Evolutionary conservation across 177 flowering plant genomes (phyloP).

Genomic region (Vitis hybrid): DNA sequence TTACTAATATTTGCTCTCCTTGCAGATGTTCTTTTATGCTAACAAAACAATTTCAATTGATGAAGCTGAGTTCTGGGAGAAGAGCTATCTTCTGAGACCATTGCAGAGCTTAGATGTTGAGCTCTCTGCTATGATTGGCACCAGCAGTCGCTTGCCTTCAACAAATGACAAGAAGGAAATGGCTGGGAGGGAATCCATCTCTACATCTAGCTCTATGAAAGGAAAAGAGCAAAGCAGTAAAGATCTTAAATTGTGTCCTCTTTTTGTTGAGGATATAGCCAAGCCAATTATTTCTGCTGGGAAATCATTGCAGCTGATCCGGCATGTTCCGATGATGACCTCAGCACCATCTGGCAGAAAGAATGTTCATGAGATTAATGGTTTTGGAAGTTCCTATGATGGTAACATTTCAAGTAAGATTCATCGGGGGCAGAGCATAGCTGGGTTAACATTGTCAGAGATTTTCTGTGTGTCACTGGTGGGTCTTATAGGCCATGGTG

Average conservation of each 20-base stretch:
- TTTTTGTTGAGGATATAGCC: slow-evolving; percentile 75
- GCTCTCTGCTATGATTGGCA: slow-evolving; percentile 14
- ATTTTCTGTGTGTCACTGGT: slow-evolving; percentile 71
- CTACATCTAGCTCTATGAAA: slow-evolving; percentile 26
- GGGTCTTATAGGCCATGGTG: slow-evolving; percentile 75
- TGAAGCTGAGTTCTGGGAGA: slow-evolving; percentile 91
- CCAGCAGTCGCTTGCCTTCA: slow-evolving; percentile 16
- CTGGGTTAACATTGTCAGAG: slow-evolving; percentile 75
- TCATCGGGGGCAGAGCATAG: slow-evolving; percentile 22
- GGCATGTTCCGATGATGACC: slow-evolving; percentile 46
- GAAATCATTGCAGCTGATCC: slow-evolving; percentile 87
- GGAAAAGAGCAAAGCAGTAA: slow-evolving; percentile 36
- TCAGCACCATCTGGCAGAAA: slow-evolving; percentile 15
- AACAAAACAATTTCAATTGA: slow-evolving; percentile 63
- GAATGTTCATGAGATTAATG: slow-evolving; percentile 21
- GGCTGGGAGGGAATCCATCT: slow-evolving; percentile 30
- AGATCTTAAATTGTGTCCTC: slow-evolving; percentile 55
- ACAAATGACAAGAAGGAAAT: slow-evolving; percentile 30
- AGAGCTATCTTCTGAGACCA: slow-evolving; percentile 66
- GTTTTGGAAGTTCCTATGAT: slow-evolving; percentile 21
- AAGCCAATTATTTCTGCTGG: slow-evolving; percentile 89
- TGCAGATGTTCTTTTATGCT: slow-evolving; percentile 86
- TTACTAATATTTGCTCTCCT: slow-evolving; percentile 1
- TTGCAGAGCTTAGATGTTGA: slow-evolving; percentile 30
- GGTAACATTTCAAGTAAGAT: slow-evolving; percentile 11